These are phyloP conservation scores for Diaporthe ampelina DNA, from an alignment of 2,329 filamentous ascomycete genomes.

Conservation along the genomic window DNA sequence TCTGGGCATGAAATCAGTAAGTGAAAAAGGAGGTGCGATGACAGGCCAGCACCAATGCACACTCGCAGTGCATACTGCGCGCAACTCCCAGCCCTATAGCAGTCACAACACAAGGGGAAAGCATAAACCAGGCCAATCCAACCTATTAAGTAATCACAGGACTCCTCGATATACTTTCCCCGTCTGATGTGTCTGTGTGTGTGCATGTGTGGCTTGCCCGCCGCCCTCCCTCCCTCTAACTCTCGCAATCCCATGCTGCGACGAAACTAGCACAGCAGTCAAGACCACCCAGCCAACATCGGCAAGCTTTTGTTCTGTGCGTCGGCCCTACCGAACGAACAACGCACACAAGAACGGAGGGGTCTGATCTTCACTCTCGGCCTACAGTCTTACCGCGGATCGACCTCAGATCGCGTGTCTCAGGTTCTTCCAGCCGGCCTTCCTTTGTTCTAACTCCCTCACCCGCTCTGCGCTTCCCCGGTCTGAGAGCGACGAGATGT, in stretches of 20 bases:
- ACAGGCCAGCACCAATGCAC: not conserved
- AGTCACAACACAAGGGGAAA: not conserved
- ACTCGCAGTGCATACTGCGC: not conserved
- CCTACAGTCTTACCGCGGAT: slow-evolving; percentile 26
- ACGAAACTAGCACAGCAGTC: slow-evolving; percentile 16
- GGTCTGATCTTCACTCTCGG: slow-evolving; percentile 28
- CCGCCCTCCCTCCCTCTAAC: no score
- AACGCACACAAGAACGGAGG: not conserved
- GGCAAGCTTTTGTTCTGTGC: not conserved
- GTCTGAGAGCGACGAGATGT: not conserved
- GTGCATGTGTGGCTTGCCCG: no score
- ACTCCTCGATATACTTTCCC: not conserved
- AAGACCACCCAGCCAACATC: not conserved
- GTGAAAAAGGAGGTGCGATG: slow-evolving; percentile 1
- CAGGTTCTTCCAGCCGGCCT: slow-evolving; percentile 23
- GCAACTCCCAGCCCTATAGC: not conserved
- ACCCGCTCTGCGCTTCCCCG: not conserved
- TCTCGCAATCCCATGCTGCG: not conserved
- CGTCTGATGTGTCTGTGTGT: not conserved
- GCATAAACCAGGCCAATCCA: not conserved
- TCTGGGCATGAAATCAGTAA: not conserved
- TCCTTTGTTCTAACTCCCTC: not conserved
- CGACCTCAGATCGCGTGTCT: slow-evolving; percentile 14
- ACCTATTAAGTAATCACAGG: not conserved
- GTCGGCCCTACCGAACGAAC: slow-evolving; percentile 1